Evolutionary conservation across 1,284 basidiomycete genomes (phyloP), one percentile per base, ranked within the genome.

Genomic region (Trichosporon ovoides): DNA sequence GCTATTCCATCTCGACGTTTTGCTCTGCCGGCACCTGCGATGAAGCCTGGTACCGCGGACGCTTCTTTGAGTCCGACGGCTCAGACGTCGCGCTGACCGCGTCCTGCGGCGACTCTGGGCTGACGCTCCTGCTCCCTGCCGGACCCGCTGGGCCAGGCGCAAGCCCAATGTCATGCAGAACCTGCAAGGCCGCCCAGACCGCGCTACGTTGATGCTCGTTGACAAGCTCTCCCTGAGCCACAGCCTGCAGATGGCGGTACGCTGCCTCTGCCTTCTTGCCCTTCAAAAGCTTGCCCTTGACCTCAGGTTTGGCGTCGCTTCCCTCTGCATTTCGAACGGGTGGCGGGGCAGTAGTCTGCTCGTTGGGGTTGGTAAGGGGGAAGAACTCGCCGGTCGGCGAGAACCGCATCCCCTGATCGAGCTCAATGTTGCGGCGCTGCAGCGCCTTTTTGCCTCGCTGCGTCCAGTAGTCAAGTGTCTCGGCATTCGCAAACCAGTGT

Each of bases 401-500:
- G 24, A 48, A 48, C 22, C 43, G 43, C 43, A 72, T 48, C 6
- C 72, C 72, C 34, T 69, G 68, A 3, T 53, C 34, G 5, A 71
- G 24, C n/a, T 54, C 38, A 33, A 76, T 76, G 7, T 67, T 68
- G 52, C 66, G 68, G 33, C 65, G 54, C 31, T 52, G 11, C 28
- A 76, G 59, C 1, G 71, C 72, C 9, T 49, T 53, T 54, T 59
- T 62, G 3, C 73, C 74, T 16, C 56, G 54, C 10, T 59, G 35
- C 4, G 68, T 63, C 74, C 74, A 76, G 28, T 64, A 48, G 13
- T 34, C 31, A 12, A 48, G 50, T 13, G 46, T 31, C n/a, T 10
- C 50, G 14, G 50, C 16, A 19, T 55, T 52, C 19, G 48, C 14
- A 56, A 62, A 72, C 74, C 74, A 76, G 53, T 74, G 72, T 7